phyloP scores from a whole-genome alignment of 192 early-diverging fungal species.

The Bifiguratus adelaidae region DNA sequence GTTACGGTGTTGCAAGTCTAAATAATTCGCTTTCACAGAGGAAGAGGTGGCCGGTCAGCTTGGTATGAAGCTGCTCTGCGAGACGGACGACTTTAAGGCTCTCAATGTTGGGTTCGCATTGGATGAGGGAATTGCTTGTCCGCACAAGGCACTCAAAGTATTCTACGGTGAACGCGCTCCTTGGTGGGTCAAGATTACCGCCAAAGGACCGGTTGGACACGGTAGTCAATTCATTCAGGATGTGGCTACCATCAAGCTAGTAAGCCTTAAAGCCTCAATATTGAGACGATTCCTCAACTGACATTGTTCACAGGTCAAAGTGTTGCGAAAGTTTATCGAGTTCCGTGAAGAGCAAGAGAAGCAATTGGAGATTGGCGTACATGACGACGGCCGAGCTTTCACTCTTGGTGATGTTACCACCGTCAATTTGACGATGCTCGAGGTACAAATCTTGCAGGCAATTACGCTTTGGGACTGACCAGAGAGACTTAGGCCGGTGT shows the following conservation, averaged over 20 bases:
- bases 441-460: conserved; percentile 10
- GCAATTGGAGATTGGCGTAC: conserved; percentile 35
- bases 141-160: conserved; percentile 52
- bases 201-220: conserved; percentile 68
- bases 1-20: neutral
- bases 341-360: conserved; percentile 55
- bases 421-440: conserved; percentile 67
- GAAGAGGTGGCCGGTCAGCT: conserved; percentile 80
- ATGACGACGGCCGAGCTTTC: conserved; percentile 35
- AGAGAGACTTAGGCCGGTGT: conserved; percentile 33
- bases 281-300: neutral
- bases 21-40: conserved; percentile 21
- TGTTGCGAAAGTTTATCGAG: conserved; percentile 57
- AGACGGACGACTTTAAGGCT: conserved; percentile 50
- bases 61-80: conserved; percentile 62
- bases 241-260: conserved; percentile 55
- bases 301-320: conserved; percentile 4
- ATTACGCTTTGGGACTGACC: neutral
- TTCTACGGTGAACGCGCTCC: conserved; percentile 79
- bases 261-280: conserved; percentile 7
- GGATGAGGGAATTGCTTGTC: conserved; percentile 77
- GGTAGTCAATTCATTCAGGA: conserved; percentile 75
- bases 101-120: conserved; percentile 77
- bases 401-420: conserved; percentile 74
- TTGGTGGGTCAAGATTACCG: conserved; percentile 74